Evolutionary conservation across 352 stramenopile genomes (phyloP).

Genomic region (Globisporangium splendens): DNA sequence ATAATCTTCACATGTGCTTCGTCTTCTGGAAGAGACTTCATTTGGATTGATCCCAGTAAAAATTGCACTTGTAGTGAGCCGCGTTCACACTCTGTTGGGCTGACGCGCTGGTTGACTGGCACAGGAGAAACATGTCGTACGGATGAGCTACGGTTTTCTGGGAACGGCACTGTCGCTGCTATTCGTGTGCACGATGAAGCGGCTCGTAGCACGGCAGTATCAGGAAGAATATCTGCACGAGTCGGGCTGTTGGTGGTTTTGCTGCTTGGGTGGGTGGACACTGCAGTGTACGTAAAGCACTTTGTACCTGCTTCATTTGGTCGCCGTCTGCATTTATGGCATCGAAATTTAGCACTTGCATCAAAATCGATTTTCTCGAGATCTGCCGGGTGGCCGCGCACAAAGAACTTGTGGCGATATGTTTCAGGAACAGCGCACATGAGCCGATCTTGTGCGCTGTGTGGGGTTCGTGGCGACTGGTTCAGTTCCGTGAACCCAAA

Average conservation of each 20-base stretch:
- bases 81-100: neutral
- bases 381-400: neutral
- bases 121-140: neutral
- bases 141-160: no score
- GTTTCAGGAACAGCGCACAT: neutral
- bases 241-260: neutral
- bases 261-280: neutral
- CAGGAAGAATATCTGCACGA: neutral
- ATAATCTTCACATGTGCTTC: no score
- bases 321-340: conserved; percentile 8
- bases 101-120: neutral
- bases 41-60: no score
- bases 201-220: no score
- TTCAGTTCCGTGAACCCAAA: neutral
- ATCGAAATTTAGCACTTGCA: conserved; percentile 11
- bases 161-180: no score
- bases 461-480: neutral
- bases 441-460: neutral
- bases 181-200: no score
- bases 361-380: conserved; percentile 12
- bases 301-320: conserved; percentile 11
- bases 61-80: neutral
- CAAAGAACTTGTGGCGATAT: conserved; percentile 12
- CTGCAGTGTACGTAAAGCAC: conserved; percentile 3
- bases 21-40: neutral